Base-by-base conservation (phyloP, 164 flowering plant genomes). In the Chloranthus sessilifolius region DNA sequence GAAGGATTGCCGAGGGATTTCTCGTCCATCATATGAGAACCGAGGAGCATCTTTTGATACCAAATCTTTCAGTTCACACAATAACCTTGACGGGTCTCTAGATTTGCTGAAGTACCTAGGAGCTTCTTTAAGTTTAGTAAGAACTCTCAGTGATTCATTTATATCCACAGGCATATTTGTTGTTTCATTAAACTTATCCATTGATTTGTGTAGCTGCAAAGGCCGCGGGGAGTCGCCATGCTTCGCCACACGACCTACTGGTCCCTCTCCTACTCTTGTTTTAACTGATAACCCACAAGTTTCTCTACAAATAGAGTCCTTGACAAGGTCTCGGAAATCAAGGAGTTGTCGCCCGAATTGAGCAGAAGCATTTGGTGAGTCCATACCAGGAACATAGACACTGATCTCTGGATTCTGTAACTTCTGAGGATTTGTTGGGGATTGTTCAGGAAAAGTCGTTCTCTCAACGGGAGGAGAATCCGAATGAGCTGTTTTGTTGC, bases 261-360 rank as follows among this genome's bases (percentile, higher is more conserved):
- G 37, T 61, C 74, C 84, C 52, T 85, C 89, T 61, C 56, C 71
- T 26, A 54, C 29, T 10, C 62, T 17, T 24, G 82, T 74, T 58
- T 77, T 76, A 29, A 76, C 75, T 5, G 88, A 70, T 37, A 75
- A 45, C 0, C 72, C 77, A 28, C 56, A 71, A 36, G 38, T 55
- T 10, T 85, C 96, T 50, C 85, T 74, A 55, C 82, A 73, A 72
- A 85, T 85, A 2, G 95, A 91, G 55, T 83, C 96, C 68, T 78
- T 88, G 44, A 88, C 96, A 35, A 78, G 75, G 62, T 85, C 89
- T 33, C 85, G 67, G 52, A 88, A 74, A 57, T 85, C 91, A 54
- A 76, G 65, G 40, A 77, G 53, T 33, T 65, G 78, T 28, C 78
- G 58, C 12, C 74, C 77, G 28, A 62, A 30, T 43, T 64, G 72